Evolutionary conservation across 2,329 filamentous ascomycete genomes (phyloP).

Genomic region (Arthrobotrys sphaeroides): DNA sequence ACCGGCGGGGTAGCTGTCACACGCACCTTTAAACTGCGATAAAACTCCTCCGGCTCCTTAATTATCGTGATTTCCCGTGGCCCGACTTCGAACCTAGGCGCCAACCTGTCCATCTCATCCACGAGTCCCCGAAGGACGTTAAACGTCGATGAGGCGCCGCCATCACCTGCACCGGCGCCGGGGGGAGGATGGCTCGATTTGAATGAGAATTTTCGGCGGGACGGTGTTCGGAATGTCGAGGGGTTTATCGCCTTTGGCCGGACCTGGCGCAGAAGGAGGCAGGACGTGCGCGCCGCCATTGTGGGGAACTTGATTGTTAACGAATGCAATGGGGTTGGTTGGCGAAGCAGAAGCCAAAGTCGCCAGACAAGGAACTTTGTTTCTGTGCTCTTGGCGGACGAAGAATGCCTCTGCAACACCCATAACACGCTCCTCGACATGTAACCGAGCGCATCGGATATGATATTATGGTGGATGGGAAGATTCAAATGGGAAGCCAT

Average conservation of each 20-base stretch:
- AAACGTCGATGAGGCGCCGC: conserved; percentile 27
- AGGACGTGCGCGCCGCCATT: conserved; percentile 46
- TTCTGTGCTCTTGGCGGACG: not conserved
- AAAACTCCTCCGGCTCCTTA: conserved; percentile 85
- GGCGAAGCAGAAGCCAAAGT: not conserved
- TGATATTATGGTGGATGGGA: no score
- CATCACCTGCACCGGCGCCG: conserved; percentile 39
- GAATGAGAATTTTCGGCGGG: conserved; percentile 40
- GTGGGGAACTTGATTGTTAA: not conserved
- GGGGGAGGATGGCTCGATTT: conserved; percentile 22
- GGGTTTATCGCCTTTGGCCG: conserved; percentile 31
- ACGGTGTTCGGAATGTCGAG: conserved; percentile 4
- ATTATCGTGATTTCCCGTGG: conserved; percentile 83
- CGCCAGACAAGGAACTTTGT: not conserved
- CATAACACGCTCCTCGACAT: no score
- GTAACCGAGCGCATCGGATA: no score
- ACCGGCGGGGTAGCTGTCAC: conserved; percentile 19
- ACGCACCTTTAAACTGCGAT: conserved; percentile 82
- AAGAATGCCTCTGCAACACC: no score
- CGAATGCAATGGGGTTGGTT: not conserved
- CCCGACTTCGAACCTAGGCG: conserved; percentile 86
- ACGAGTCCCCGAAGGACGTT: conserved; percentile 62
- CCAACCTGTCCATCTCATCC: conserved; percentile 83
- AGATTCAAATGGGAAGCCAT: no score
- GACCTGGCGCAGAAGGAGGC: conserved; percentile 39